phyloP scores from a whole-genome alignment of 2,329 filamentous ascomycete species.

The Paramyrothecium roridum region DNA sequence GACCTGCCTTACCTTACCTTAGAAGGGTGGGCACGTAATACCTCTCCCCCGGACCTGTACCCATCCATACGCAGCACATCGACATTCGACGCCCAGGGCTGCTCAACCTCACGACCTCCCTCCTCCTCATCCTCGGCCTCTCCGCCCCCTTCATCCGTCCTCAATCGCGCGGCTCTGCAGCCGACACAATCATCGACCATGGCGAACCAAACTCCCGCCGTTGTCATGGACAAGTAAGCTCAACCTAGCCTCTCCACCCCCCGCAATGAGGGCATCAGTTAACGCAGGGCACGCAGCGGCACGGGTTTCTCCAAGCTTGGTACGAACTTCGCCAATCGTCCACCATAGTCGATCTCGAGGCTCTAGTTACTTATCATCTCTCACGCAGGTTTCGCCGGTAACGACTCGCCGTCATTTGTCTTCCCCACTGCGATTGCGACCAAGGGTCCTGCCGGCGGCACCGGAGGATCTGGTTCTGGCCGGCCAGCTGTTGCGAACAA shows the following conservation, averaged over 20 bases:
- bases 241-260: conserved; percentile 23
- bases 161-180: conserved; percentile 9
- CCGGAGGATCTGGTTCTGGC: conserved; percentile 76
- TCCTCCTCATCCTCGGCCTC: conserved; percentile 6
- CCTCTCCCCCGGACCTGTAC: neutral
- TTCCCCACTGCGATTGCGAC: conserved; percentile 98
- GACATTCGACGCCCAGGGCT: neutral
- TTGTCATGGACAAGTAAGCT: conserved; percentile 99
- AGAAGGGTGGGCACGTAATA: neutral
- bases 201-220: conserved; percentile 98
- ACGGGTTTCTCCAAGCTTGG: conserved; percentile 99
- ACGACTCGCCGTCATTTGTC: conserved; percentile 98
- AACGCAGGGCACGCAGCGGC: conserved; percentile 63
- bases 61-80: neutral
- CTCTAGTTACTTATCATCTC: conserved; percentile 19
- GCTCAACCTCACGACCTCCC: neutral
- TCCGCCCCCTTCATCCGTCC: conserved; percentile 12
- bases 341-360: neutral
- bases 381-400: conserved; percentile 88
- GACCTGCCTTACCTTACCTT: neutral
- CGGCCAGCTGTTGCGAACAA: conserved; percentile 91
- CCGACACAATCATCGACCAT: conserved; percentile 45
- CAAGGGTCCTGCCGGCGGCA: conserved; percentile 71
- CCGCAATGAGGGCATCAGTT: conserved; percentile 22
- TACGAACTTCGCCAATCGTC: conserved; percentile 41